These are phyloP conservation scores for Penicillium odoratum DNA, from an alignment of 495 filamentous ascomycete genomes.

Conservation along the genomic window DNA sequence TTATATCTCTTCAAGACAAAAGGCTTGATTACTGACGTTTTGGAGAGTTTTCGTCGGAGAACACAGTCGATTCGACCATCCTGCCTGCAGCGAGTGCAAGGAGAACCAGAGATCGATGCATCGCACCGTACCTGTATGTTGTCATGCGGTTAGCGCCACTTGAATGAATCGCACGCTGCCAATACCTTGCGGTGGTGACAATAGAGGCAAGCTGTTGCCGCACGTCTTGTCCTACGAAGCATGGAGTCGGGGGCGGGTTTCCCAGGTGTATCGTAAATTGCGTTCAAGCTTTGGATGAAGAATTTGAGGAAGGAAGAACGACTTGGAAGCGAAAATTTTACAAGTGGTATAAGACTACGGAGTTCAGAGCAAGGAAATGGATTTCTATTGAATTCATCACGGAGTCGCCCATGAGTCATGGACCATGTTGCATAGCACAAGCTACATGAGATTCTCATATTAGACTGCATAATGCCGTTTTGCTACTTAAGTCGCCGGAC, in stretches of 20 bases:
- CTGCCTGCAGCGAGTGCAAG: slow-evolving; percentile 52
- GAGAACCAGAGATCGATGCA: slow-evolving; percentile 46
- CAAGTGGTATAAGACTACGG: too few species aligned
- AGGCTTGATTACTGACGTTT: slow-evolving; percentile 15
- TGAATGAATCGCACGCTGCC: slow-evolving; percentile 5
- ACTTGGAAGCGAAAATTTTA: too few species aligned
- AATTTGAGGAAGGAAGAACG: too few species aligned
- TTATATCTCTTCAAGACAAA: neutral
- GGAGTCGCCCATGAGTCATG: too few species aligned
- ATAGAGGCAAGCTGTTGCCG: slow-evolving; percentile 48
- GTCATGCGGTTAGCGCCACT: neutral
- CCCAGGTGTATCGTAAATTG: too few species aligned
- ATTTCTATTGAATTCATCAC: too few species aligned
- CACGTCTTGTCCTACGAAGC: slow-evolving; percentile 36
- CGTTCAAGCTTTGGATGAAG: too few species aligned
- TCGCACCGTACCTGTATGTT: slow-evolving; percentile 56
- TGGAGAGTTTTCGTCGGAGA: slow-evolving; percentile 27
- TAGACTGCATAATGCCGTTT: too few species aligned
- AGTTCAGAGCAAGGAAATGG: too few species aligned
- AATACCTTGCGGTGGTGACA: slow-evolving; percentile 52
- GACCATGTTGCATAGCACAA: too few species aligned
- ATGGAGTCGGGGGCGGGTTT: slow-evolving; percentile 5
- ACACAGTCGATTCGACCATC: slow-evolving; percentile 44
- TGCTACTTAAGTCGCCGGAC: too few species aligned
- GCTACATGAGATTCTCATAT: too few species aligned